Evolutionary conservation across 2,329 filamentous ascomycete genomes (phyloP), one percentile per base, ranked within the genome.

Genomic region (Arthrobotrys sphaeroides): DNA sequence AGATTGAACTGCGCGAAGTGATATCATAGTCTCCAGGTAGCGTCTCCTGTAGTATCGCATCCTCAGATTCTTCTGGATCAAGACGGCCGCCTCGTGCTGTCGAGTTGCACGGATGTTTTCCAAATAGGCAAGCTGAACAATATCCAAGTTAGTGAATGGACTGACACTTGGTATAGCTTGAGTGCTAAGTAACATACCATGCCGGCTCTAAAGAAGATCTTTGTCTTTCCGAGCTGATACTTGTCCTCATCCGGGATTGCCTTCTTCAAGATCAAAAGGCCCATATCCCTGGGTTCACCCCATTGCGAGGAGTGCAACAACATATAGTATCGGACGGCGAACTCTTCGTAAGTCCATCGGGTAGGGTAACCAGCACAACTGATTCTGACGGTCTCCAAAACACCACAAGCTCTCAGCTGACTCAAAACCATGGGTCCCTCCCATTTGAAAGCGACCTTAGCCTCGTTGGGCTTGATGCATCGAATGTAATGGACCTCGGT

Each of bases 401-500:
- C 96, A 94, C 95, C 95, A 84, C 95, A 99, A 84, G 95, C 95
- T 83, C 96, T 90, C 80, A 99, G 86, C 83, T 99, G 95, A 83
- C 93, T 97, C 76, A 99, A 87, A 79, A 99, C 95, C 95, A 99
- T 99, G 2, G 96, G 95, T 0, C 95, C 95, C 82, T 99, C 95
- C 77, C 98, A 99, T 80, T 96, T 94, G 95, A 95, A 99, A 0
- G 95, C 89, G 81, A 92, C 92, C 84, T 99, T 99, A 59, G 89
- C 92, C 84, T 99, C 95, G 82, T 99, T 99, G 31, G 95, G 95
- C 84, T 99, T 99, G 84, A 99, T 98, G 83, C 95, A 99, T 79
- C 95, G 90, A 81, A 99, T 99, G 83, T 99, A 99, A 83, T 99
- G 95, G 18, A 98, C 95, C 82, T 99, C 95, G 1, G 95, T 99